Base-by-base conservation (phyloP, 129 eudicot genomes). In the Arctium lappa region DNA sequence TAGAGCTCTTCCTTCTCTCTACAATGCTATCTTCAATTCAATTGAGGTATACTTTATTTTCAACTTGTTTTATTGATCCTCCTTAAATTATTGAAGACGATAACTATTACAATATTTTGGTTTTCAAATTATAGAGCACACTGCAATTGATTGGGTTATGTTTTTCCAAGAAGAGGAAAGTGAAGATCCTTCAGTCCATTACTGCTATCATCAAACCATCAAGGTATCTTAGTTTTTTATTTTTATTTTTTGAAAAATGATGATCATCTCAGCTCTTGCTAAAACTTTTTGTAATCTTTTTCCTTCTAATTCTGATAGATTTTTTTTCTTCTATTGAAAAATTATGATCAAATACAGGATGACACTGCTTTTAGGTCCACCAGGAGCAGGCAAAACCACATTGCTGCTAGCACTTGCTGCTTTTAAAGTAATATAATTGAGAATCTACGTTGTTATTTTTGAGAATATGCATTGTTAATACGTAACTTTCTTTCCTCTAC, bases 361-460 rank as follows among this genome's bases (percentile, higher is more conserved):
- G 90, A 87, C 90, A 38, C 80, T 89, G 4, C 90, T 89, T 76
- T 70, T 89, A 82, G 90, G 92, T 31, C 92, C 92, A 5, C 92
- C 92, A 5, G 87, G 90, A 39, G 85, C 90, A 8, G 92, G 92
- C 1, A 89, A 89, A 80, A 89, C 92, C 29, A 75, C 92, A 30
- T 85, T 89, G 80, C 77, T 89, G 32, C 83, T 89, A 72, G 90
- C 89, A 46, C 87, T 89, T 74, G 87, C 92, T 1, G 90, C 83
- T 89, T 66, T 87, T 2, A 87, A 85, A 69, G 88, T 87, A 82
- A 56, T 73, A 39, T 12, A 13, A 22, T n/a, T 68, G 27, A 22
- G 27, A 22, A 22, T 22, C 27, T 22, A 22, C 27, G 50, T 42
- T 8, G 12, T 9, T 42, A 42, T 53, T 53, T 22, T 22, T 22